Conservation (phyloP, 2,329 filamentous ascomycete species). For the Claviceps lovelessii region DNA sequence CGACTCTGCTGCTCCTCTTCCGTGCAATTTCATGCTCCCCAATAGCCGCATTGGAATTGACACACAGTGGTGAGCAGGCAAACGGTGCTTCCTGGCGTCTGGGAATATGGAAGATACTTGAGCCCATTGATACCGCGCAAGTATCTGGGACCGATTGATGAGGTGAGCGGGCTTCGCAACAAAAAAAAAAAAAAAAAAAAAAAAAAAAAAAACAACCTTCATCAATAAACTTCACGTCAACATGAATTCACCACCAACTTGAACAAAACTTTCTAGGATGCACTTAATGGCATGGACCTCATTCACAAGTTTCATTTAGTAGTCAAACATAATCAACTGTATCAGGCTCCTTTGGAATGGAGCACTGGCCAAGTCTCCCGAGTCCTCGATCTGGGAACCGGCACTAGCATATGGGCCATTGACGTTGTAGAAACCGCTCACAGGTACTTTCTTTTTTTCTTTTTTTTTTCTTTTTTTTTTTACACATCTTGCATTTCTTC, state of each 20-base stretch:
- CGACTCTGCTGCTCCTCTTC: too few relatives aligned
- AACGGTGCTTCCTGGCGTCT: conserved; percentile 13
- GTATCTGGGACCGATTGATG: conserved; percentile 67
- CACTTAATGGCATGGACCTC: conserved; percentile 67
- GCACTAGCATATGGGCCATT: conserved; percentile 84
- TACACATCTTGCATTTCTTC: background rate
- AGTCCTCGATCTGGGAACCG: conserved; percentile 61
- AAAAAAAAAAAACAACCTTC: background rate
- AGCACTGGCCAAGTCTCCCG: conserved; percentile 13
- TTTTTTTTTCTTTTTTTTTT: background rate
- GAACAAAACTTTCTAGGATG: conserved; percentile 30
- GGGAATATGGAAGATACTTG: conserved; percentile 56
- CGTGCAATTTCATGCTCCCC: background rate
- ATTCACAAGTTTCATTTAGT: conserved; percentile 65
- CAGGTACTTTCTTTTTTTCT: background rate
- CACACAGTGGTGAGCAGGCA: background rate
- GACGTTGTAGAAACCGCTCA: conserved; percentile 48
- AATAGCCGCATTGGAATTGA: background rate
- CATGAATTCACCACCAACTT: background rate
- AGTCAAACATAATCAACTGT: conserved; percentile 29
- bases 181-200: too few relatives aligned
- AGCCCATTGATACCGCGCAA: conserved; percentile 52
- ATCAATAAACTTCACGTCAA: background rate
- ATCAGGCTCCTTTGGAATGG: conserved; percentile 7
- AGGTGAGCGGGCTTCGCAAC: conserved; percentile 31